A percentile compares a stretch with the other conserved stretches of the same genome.
phyloP scores from a whole-genome alignment of 352 stramenopile genomes.

The Pythium sukuiense region DNA sequence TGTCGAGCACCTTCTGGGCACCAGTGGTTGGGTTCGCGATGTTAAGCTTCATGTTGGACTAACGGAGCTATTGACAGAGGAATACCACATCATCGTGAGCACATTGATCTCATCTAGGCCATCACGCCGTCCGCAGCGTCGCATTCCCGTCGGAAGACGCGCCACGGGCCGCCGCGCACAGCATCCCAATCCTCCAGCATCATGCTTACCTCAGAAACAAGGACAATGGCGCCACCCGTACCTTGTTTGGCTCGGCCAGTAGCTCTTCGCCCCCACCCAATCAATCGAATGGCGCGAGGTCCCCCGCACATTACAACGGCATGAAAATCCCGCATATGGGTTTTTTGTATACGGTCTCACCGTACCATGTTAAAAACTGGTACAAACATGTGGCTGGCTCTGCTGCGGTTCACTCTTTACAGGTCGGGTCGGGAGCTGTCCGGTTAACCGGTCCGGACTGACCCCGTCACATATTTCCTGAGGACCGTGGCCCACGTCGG shows the following conservation, averaged over 20 bases:
- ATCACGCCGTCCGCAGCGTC: not conserved
- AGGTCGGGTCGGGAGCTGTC: not conserved
- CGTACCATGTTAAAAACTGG: constrained; percentile 6
- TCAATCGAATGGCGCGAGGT: constrained; percentile 22
- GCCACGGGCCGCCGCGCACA: not conserved
- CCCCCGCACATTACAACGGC: constrained; percentile 10
- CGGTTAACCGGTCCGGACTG: constrained; percentile 21
- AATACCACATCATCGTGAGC: constrained; percentile 17
- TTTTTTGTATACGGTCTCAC: constrained; percentile 26
- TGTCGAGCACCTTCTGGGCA: constrained; percentile 99
- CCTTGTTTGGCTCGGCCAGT: constrained; percentile 4
- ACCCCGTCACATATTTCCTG: constrained; percentile 23
- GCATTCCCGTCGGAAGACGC: not conserved
- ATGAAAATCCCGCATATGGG: constrained; percentile 17
- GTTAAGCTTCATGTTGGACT: constrained; percentile 97
- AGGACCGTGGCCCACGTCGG: constrained; percentile 1
- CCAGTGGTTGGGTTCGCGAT: constrained; percentile 98
- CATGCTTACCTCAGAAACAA: constrained; percentile 38
- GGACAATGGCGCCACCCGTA: constrained; percentile 25
- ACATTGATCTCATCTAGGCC: not conserved
- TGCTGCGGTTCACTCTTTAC: constrained; percentile 10
- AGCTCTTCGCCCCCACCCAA: constrained; percentile 29
- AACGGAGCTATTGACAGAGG: constrained; percentile 15
- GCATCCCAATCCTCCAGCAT: constrained; percentile 4
- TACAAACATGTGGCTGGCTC: constrained; percentile 15